Conservation (phyloP, 1,284 basidiomycete species). For the Vanrija sp. region DNA sequence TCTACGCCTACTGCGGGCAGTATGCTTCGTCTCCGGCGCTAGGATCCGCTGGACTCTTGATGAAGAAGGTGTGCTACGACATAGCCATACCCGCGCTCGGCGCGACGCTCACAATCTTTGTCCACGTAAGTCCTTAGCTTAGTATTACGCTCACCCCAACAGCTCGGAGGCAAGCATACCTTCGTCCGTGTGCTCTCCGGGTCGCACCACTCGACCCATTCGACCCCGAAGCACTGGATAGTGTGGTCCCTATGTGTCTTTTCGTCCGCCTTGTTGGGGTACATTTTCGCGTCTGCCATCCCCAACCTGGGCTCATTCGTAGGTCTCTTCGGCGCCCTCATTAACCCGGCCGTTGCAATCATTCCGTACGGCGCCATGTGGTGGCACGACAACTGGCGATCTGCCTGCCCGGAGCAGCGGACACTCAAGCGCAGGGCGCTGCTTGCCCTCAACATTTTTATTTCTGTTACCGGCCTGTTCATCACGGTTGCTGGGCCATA, state of each 20-base stretch:
- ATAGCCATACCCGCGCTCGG: constrained; percentile 44
- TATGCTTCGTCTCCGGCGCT: constrained; percentile 45
- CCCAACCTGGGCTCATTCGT: constrained; percentile 31
- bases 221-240: constrained; percentile 30
- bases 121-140: too few relatives aligned
- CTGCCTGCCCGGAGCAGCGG: not conserved
- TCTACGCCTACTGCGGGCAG: constrained; percentile 40
- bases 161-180: constrained; percentile 37
- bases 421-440: constrained; percentile 8
- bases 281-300: constrained; percentile 33
- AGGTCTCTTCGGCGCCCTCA: constrained; percentile 34
- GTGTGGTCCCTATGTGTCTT: constrained; percentile 28
- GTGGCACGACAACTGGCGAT: constrained; percentile 26
- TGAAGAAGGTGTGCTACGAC: constrained; percentile 48
- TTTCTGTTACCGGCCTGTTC: constrained; percentile 26
- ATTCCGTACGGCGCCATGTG: constrained; percentile 30
- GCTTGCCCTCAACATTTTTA: constrained; percentile 13
- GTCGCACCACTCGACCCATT: constrained; percentile 25
- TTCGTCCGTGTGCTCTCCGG: constrained; percentile 33
- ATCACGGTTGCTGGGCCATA: constrained; percentile 34
- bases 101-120: constrained; percentile 11
- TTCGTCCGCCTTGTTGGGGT: constrained; percentile 24
- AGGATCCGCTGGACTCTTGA: constrained; percentile 39
- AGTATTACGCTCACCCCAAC: constrained; percentile 16
- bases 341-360: constrained; percentile 30